Percentiles rank a stretch among this genome's conserved stretches.
Evolutionary conservation across 441 rosid species (phyloP).

Genomic region (Melastoma candidum): DNA sequence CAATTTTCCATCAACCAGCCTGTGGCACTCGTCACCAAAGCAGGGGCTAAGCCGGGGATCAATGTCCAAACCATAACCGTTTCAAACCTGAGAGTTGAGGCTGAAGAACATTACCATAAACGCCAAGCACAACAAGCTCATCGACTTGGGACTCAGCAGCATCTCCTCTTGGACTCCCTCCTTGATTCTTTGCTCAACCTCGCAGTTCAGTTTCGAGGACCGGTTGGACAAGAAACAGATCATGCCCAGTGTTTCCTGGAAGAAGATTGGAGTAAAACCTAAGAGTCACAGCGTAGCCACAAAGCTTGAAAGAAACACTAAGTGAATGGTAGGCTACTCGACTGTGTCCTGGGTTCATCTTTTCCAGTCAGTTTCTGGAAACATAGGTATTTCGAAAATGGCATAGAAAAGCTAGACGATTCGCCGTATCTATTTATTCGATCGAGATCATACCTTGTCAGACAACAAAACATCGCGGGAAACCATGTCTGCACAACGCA

Average conservation of each 20-base stretch:
- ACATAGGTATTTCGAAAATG: no score
- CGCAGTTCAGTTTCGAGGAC: slow-evolving; percentile 53
- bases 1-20: slow-evolving; percentile 87
- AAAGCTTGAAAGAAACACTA: no score
- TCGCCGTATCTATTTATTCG: no score
- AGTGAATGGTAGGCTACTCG: no score
- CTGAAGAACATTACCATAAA: slow-evolving; percentile 96
- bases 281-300: slow-evolving; percentile 41
- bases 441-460: no score
- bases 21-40: slow-evolving; percentile 75
- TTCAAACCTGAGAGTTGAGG: slow-evolving; percentile 93
- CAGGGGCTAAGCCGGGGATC: slow-evolving; percentile 72
- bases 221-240: slow-evolving; percentile 82
- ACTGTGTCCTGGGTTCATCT: no score
- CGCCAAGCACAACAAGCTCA: slow-evolving; percentile 86
- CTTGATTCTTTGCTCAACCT: slow-evolving; percentile 88
- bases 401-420: no score
- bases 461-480: no score
- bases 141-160: slow-evolving; percentile 90
- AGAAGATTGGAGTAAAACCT: slow-evolving; percentile 65
- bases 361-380: no score
- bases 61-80: slow-evolving; percentile 61
- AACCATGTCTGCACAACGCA: no score
- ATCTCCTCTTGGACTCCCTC: slow-evolving; percentile 78
- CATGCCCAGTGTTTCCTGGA: slow-evolving; percentile 93